phyloP scores from a whole-genome alignment of 2,329 filamentous ascomycete species.

The Xylariaceae sp. region DNA sequence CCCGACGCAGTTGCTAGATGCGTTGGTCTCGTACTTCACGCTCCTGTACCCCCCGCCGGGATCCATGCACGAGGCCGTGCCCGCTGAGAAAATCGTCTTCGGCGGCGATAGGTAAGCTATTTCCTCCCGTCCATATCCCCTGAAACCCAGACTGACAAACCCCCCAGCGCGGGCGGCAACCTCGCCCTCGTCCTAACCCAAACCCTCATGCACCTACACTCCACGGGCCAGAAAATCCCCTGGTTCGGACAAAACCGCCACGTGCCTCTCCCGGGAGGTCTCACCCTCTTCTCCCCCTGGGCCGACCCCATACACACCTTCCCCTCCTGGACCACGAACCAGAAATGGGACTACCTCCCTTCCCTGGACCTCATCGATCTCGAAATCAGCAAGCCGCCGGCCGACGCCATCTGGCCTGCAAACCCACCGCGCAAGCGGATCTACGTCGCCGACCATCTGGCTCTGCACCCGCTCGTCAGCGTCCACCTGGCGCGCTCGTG shows the following conservation, averaged over 20 bases:
- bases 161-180: conserved; percentile 63
- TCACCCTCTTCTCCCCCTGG: conserved; percentile 63
- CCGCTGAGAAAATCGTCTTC: conserved; percentile 62
- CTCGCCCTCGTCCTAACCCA: conserved; percentile 63
- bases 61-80: conserved; percentile 61
- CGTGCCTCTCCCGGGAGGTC: conserved; percentile 62
- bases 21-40: conserved; percentile 64
- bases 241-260: conserved; percentile 57
- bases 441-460: conserved; percentile 50
- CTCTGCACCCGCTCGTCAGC: conserved; percentile 63
- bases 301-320: conserved; percentile 62
- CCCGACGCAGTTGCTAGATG: conserved; percentile 68
- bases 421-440: conserved; percentile 48
- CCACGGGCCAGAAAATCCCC: conserved; percentile 41
- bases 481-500: conserved; percentile 56
- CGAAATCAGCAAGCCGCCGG: conserved; percentile 28
- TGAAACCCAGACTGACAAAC: neutral
- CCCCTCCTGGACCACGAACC: conserved; percentile 49
- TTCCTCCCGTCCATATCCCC: too few relatives aligned
- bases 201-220: conserved; percentile 58
- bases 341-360: conserved; percentile 59
- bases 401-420: conserved; percentile 55
- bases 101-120: conserved; percentile 57
- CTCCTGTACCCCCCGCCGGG: conserved; percentile 66
- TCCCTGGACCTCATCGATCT: conserved; percentile 34